phyloP scores from a whole-genome alignment of 331 rosid genomes.

The Quercus phellos region DNA sequence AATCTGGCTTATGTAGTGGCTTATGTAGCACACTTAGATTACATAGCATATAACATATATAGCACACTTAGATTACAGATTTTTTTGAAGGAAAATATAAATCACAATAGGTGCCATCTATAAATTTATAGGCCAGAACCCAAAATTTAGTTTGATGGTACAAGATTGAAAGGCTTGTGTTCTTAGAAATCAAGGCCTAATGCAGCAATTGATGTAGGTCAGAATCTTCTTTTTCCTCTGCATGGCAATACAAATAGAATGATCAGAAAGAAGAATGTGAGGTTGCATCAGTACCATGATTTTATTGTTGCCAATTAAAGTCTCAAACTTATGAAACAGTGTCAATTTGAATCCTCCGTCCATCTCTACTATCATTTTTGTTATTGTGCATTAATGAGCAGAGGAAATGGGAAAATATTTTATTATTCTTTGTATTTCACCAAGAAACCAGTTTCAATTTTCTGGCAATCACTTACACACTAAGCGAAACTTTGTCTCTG shows the following conservation, averaged over 20 bases:
- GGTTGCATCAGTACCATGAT: background rate
- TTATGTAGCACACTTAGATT: too few species aligned
- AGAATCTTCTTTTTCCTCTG: slow-evolving; percentile 67
- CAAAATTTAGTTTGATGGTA: slow-evolving; percentile 5
- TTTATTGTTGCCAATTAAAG: too few species aligned
- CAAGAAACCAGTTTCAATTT: too few species aligned
- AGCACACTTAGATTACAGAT: background rate
- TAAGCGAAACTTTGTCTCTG: background rate
- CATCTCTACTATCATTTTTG: too few species aligned
- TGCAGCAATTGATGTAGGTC: slow-evolving; percentile 71
- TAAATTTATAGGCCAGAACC: slow-evolving; percentile 25
- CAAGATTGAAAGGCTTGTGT: slow-evolving; percentile 19
- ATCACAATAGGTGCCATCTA: slow-evolving; percentile 12
- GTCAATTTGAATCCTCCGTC: too few species aligned
- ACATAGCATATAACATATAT: background rate
- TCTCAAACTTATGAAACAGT: too few species aligned
- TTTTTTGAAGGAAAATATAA: background rate
- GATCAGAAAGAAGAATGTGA: slow-evolving; percentile 16
- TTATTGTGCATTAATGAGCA: too few species aligned
- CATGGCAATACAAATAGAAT: slow-evolving; percentile 26
- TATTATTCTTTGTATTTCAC: too few species aligned
- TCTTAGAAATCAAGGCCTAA: slow-evolving; percentile 48
- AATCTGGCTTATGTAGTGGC: background rate
- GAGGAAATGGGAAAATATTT: too few species aligned
- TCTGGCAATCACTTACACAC: too few species aligned